Conservation (phyloP, 345 rosid species). For the Eucalyptus dawsonii region DNA sequence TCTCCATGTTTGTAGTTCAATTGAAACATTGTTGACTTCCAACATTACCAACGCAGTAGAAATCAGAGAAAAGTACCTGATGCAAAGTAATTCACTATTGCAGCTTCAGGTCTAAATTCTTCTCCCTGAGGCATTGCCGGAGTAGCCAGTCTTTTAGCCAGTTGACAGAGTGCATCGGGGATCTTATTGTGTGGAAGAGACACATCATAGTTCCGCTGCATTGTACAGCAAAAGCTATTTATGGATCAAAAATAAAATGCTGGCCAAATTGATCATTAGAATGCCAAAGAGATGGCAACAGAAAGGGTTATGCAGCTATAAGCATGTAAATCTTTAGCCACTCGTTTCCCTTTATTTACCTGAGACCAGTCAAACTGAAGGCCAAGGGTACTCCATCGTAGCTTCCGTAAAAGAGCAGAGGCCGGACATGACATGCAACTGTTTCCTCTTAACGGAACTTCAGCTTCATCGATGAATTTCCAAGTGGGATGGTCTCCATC, state of each 20-base stretch:
- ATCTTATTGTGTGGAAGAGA: slow-evolving; percentile 81
- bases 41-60: neutral
- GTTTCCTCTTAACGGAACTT: slow-evolving; percentile 9
- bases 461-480: slow-evolving; percentile 39
- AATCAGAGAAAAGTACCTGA: slow-evolving; percentile 21
- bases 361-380: slow-evolving; percentile 95
- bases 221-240: neutral
- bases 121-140: slow-evolving; percentile 71
- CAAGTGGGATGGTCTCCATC: slow-evolving; percentile 19
- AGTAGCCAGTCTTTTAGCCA: slow-evolving; percentile 62
- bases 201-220: slow-evolving; percentile 65
- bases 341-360: slow-evolving; percentile 10
- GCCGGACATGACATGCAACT: slow-evolving; percentile 32
- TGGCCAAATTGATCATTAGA: neutral
- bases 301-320: neutral
- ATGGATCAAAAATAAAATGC: neutral
- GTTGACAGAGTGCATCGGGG: slow-evolving; percentile 62
- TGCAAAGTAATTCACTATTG: slow-evolving; percentile 84
- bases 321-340: neutral
- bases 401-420: slow-evolving; percentile 47
- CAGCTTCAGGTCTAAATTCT: slow-evolving; percentile 83
- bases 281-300: neutral
- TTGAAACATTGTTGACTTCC: neutral
- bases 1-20: neutral
- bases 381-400: slow-evolving; percentile 94